These are phyloP conservation scores for Saitozyma sp. DNA, from an alignment of 768 basidiomycete genomes.

Conservation along the genomic window DNA sequence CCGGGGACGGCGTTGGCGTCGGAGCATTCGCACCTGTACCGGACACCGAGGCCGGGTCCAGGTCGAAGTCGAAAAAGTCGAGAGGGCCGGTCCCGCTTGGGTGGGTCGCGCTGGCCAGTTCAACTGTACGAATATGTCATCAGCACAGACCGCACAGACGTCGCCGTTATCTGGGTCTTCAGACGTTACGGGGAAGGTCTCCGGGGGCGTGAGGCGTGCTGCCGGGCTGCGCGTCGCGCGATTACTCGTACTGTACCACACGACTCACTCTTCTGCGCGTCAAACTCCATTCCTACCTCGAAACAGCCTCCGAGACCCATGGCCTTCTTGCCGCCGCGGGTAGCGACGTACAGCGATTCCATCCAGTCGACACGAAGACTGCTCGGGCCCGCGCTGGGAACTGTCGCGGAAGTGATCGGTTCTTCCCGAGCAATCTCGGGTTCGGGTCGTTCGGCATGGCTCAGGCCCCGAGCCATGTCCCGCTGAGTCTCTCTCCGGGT, in stretches of 20 bases:
- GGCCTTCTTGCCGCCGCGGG: slow-evolving; percentile 72
- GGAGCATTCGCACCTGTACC: slow-evolving; percentile 4
- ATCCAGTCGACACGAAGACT: slow-evolving; percentile 72
- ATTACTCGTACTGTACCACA: neutral
- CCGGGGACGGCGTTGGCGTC: too few species aligned
- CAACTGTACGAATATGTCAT: slow-evolving; percentile 58
- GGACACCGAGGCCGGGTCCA: neutral
- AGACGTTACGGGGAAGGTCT: too few species aligned
- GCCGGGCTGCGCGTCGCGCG: neutral
- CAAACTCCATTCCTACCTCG: slow-evolving; percentile 47
- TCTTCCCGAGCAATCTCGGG: neutral
- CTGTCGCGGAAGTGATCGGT: neutral
- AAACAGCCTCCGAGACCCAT: slow-evolving; percentile 59
- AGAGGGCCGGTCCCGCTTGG: slow-evolving; percentile 52
- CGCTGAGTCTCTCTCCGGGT: slow-evolving; percentile 4
- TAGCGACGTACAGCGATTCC: slow-evolving; percentile 77
- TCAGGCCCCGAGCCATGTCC: slow-evolving; percentile 6
- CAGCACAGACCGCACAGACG: neutral
- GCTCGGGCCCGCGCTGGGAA: slow-evolving; percentile 1
- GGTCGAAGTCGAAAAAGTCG: slow-evolving; percentile 73
- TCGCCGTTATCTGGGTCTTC: neutral
- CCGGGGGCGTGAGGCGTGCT: neutral
- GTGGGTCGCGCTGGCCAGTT: slow-evolving; percentile 36
- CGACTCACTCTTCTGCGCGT: slow-evolving; percentile 49
- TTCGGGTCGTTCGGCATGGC: neutral